Percentiles rank a stretch among this genome's conserved stretches.
phyloP scores from a whole-genome alignment of 176 grass and related monocot genomes.

The Musa troglodytarum region DNA sequence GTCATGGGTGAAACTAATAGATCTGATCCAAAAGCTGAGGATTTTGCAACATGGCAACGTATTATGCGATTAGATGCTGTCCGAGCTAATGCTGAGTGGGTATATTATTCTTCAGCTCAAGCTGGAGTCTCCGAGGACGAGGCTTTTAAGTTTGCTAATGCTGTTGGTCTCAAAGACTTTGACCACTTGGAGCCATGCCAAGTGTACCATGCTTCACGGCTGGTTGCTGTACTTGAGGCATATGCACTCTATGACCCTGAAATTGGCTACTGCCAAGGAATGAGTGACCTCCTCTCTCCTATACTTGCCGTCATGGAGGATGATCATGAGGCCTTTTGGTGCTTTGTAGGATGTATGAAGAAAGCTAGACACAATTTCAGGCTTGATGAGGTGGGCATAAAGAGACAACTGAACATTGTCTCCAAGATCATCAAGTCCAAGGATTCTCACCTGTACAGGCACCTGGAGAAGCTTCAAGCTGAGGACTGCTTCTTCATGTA shows the following conservation, averaged over 20 bases:
- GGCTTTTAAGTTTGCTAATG: conserved; percentile 55
- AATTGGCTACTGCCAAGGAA: conserved; percentile 96
- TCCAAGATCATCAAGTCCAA: conserved; percentile 94
- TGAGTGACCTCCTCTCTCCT: conserved; percentile 92
- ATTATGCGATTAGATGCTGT: conserved; percentile 90
- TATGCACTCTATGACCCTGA: conserved; percentile 81
- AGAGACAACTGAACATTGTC: conserved; percentile 82
- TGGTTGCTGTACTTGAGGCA: conserved; percentile 76
- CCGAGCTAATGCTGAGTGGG: conserved; percentile 85
- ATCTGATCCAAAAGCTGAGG: conserved; percentile 32
- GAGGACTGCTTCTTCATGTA: conserved; percentile 96
- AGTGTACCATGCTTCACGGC: conserved; percentile 65
- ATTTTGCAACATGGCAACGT: conserved; percentile 82
- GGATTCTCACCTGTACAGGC: conserved; percentile 74
- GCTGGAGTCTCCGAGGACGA: conserved; percentile 47
- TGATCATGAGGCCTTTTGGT: conserved; percentile 78
- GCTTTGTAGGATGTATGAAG: conserved; percentile 86
- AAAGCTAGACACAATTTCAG: conserved; percentile 97
- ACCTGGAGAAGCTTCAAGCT: conserved; percentile 89
- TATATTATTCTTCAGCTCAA: conserved; percentile 51
- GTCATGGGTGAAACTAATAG: conserved; percentile 9
- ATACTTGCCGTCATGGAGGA: conserved; percentile 69
- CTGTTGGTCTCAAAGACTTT: conserved; percentile 74
- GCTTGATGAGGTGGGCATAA: conserved; percentile 89
- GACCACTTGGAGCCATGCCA: conserved; percentile 77